Percentiles rank a stretch among this genome's conserved stretches.
These are phyloP conservation scores for Sphagnum contortum DNA, from an alignment of 225 moss, liverwort and hornwort species.

Conservation along the genomic window DNA sequence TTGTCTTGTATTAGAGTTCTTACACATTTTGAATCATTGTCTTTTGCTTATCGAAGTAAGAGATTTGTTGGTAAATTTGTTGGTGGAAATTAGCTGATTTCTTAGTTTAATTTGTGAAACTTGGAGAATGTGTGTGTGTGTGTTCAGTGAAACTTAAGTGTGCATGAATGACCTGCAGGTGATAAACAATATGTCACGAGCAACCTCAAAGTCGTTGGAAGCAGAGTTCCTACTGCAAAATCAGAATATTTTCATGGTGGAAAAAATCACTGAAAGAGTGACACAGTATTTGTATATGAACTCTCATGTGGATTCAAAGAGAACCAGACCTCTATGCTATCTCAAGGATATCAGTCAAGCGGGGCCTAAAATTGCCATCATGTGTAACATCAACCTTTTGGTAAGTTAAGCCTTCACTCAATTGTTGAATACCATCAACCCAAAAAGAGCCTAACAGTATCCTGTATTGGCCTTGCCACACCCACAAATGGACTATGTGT, in stretches of 20 bases:
- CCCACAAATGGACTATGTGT: neutral
- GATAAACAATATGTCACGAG: constrained; percentile 80
- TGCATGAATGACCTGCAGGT: constrained; percentile 23
- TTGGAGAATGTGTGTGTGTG: too few species aligned
- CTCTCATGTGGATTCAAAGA: constrained; percentile 35
- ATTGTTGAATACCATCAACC: neutral
- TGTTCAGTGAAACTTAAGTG: too few species aligned
- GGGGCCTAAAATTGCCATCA: constrained; percentile 34
- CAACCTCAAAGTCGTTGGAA: constrained; percentile 51
- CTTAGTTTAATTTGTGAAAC: too few species aligned
- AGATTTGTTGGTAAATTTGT: too few species aligned
- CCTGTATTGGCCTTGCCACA: too few species aligned
- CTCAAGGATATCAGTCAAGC: constrained; percentile 39
- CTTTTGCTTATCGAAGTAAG: too few species aligned
- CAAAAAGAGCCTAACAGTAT: neutral
- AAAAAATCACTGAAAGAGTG: constrained; percentile 38
- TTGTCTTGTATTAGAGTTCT: too few species aligned
- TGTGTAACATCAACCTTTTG: constrained; percentile 39
- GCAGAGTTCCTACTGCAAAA: constrained; percentile 65
- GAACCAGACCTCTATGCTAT: constrained; percentile 49
- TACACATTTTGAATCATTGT: too few species aligned
- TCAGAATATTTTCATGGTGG: constrained; percentile 58
- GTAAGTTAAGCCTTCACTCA: constrained; percentile 14
- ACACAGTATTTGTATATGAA: constrained; percentile 25
- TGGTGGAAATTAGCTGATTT: too few species aligned